Conservation (phyloP, 2,329 filamentous ascomycete genomes). For the Trichoderma oligosporum region DNA sequence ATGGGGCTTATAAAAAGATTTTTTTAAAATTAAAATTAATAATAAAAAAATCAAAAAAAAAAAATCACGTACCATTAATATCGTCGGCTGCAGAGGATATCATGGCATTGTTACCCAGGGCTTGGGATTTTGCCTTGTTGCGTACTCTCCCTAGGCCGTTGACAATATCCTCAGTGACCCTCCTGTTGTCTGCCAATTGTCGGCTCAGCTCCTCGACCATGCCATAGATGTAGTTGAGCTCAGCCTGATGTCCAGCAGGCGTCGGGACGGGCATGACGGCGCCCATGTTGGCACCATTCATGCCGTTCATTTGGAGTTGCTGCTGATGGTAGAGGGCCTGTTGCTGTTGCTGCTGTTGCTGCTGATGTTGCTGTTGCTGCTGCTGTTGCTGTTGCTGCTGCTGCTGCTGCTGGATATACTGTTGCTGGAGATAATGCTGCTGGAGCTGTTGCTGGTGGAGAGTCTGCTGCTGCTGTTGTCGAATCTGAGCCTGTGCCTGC, state of each 20-base stretch:
- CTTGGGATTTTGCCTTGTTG: conserved; percentile 50
- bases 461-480: not conserved
- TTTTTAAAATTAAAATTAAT: no score
- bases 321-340: conserved; percentile 22
- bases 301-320: conserved; percentile 43
- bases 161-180: conserved; percentile 61
- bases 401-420: conserved; percentile 22
- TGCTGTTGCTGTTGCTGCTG: conserved; percentile 15
- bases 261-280: conserved; percentile 52
- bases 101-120: conserved; percentile 56
- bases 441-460: conserved; percentile 19
- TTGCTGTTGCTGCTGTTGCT: conserved; percentile 20
- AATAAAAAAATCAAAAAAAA: not conserved
- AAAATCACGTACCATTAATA: conserved; percentile 47
- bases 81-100: conserved; percentile 54
- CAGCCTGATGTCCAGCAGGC: conserved; percentile 64
- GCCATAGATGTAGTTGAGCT: conserved; percentile 64
- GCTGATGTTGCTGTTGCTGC: conserved; percentile 11
- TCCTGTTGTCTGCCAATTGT: conserved; percentile 58
- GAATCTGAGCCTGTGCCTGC: not conserved
- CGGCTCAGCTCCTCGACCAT: conserved; percentile 65
- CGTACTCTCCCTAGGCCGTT: conserved; percentile 60
- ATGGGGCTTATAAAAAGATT: no score
- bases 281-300: conserved; percentile 47
- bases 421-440: conserved; percentile 21